Evolutionary conservation across 2,329 filamentous ascomycete species (phyloP).

Genomic region (Diaporthe citriasiana): DNA sequence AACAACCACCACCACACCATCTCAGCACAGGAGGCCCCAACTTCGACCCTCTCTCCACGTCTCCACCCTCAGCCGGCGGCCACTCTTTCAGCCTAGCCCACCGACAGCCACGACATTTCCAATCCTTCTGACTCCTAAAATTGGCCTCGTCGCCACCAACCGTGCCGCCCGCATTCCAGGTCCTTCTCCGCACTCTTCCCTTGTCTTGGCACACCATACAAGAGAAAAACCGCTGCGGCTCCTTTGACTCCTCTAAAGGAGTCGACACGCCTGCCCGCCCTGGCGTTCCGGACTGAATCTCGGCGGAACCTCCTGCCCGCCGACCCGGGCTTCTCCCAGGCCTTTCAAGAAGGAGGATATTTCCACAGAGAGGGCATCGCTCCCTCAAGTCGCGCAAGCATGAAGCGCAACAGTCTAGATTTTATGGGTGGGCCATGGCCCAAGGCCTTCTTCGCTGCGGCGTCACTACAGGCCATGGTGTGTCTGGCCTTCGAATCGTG

Average conservation of each 20-base stretch:
- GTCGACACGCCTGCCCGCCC: conserved; percentile 55
- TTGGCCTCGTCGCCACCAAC: conserved; percentile 29
- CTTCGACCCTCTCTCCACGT: conserved; percentile 34
- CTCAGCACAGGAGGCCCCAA: background rate
- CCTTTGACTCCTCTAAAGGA: conserved; percentile 46
- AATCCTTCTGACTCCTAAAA: conserved; percentile 31
- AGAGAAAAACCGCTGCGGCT: conserved; percentile 18
- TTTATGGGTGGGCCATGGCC: conserved; percentile 90
- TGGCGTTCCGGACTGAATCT: conserved; percentile 62
- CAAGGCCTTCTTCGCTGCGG: conserved; percentile 83
- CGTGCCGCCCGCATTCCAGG: conserved; percentile 1
- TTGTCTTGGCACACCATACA: conserved; percentile 20
- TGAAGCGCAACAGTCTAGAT: conserved; percentile 71
- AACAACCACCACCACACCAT: background rate
- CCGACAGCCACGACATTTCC: conserved; percentile 35
- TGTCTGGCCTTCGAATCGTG: conserved; percentile 90
- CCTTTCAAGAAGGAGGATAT: conserved; percentile 49
- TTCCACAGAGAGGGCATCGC: conserved; percentile 53
- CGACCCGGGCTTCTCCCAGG: conserved; percentile 50
- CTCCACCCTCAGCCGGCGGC: conserved; percentile 35
- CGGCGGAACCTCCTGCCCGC: conserved; percentile 61
- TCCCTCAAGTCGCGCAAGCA: conserved; percentile 51
- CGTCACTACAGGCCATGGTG: conserved; percentile 82
- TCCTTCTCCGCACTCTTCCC: conserved; percentile 29
- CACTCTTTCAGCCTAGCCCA: conserved; percentile 13